Conservation (phyloP, 179 eudicot species). For the Sideroxylon spinosum region DNA sequence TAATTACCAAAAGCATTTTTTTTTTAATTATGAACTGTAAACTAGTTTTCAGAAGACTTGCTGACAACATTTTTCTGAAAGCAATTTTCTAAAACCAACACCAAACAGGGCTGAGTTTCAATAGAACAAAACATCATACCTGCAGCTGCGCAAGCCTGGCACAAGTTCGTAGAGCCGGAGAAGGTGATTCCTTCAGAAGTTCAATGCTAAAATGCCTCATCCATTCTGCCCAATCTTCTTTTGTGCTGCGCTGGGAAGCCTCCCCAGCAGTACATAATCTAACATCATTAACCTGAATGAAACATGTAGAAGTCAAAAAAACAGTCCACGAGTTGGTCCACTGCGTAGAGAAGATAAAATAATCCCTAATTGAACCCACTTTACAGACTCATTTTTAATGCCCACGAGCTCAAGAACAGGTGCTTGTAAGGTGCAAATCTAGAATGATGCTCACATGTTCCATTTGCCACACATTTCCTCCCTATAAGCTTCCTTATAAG, state of each 20-base stretch:
- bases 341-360: background rate
- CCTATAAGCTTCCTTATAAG: background rate
- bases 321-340: background rate
- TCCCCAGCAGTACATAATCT: constrained; percentile 91
- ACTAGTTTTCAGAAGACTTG: no score
- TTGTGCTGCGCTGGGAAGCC: constrained; percentile 99
- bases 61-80: no score
- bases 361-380: background rate
- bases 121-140: constrained; percentile 35
- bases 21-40: no score
- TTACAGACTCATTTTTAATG: background rate
- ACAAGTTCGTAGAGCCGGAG: constrained; percentile 95
- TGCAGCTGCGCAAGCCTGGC: constrained; percentile 96
- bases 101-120: background rate
- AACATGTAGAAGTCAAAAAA: background rate
- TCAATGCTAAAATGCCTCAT: constrained; percentile 99
- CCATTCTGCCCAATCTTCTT: constrained; percentile 99
- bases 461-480: background rate
- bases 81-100: no score
- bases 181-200: constrained; percentile 89
- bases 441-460: background rate
- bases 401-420: background rate
- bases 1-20: no score
- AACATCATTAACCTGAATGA: constrained; percentile 77
- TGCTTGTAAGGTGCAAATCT: background rate